Conservation (phyloP, 805 yeast species). For the Saturnispora galanensis region DNA sequence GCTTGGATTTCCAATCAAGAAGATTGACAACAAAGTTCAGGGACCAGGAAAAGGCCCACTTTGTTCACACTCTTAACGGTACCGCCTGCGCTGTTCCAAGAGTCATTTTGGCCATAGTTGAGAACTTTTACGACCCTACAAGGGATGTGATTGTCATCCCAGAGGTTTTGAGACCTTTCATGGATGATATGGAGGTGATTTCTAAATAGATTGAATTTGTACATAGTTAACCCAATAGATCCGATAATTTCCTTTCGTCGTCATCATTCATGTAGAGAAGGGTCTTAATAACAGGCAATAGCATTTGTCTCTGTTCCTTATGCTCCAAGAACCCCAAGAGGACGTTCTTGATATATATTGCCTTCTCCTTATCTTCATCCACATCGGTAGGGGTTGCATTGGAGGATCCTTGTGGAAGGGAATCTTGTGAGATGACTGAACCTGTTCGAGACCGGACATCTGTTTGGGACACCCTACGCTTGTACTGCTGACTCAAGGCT, state of each 20-base stretch:
- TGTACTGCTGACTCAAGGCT: conserved; percentile 48
- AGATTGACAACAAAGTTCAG: conserved; percentile 61
- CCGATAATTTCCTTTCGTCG: conserved; percentile 66
- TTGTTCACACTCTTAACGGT: conserved; percentile 82
- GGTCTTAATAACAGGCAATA: conserved; percentile 78
- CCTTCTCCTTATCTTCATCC: conserved; percentile 34
- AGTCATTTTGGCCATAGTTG: conserved; percentile 80
- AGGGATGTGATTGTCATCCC: conserved; percentile 55
- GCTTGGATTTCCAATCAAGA: conserved; percentile 84
- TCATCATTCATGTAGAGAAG: conserved; percentile 55
- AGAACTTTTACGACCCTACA: conserved; percentile 62
- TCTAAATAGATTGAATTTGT: conserved; percentile 1
- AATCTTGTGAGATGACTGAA: conserved; percentile 9
- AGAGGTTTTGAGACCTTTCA: conserved; percentile 51
- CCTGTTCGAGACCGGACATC: conserved; percentile 15
- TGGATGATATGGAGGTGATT: conserved; percentile 45
- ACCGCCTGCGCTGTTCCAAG: conserved; percentile 95
- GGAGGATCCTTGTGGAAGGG: conserved; percentile 4
- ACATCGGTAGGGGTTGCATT: conserved; percentile 3
- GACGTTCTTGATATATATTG: conserved; percentile 81
- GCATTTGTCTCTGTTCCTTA: conserved; percentile 77
- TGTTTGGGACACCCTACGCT: conserved; percentile 20
- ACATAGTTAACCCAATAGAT: conserved; percentile 30
- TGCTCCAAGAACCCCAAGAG: conserved; percentile 86
- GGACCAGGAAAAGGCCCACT: conserved; percentile 24